Conservation (phyloP, 108 stramenopile species). For the Nannochloropsis gaditana region DNA sequence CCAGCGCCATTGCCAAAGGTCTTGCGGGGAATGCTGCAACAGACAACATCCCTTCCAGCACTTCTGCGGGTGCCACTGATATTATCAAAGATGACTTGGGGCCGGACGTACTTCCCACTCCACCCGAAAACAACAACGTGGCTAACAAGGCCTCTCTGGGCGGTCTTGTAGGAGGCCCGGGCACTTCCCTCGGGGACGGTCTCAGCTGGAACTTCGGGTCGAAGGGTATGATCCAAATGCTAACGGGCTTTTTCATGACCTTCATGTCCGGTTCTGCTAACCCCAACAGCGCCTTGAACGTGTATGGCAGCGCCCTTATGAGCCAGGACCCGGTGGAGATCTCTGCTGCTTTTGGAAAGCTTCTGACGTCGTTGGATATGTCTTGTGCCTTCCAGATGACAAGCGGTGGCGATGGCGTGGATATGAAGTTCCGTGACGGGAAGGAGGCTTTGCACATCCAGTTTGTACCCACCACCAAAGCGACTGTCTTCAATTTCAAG, state of each 20-base stretch:
- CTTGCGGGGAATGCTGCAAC: neutral
- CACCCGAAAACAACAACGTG: neutral
- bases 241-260: slow-evolving; percentile 3
- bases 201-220: neutral
- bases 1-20: neutral
- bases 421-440: neutral
- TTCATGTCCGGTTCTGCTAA: neutral
- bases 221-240: neutral
- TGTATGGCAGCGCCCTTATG: neutral
- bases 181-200: neutral
- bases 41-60: neutral
- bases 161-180: neutral
- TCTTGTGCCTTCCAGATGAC: neutral
- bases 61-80: no score
- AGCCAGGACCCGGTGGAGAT: slow-evolving; percentile 2
- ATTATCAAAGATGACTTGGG: no score
- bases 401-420: neutral
- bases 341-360: neutral
- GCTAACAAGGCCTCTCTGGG: neutral
- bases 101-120: no score
- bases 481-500: neutral
- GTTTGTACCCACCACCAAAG: slow-evolving; percentile 16
- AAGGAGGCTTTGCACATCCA: neutral
- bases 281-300: neutral
- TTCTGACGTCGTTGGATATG: slow-evolving; percentile 12